phyloP scores from a whole-genome alignment of 495 filamentous ascomycete genomes.

The Poronia punctata region DNA sequence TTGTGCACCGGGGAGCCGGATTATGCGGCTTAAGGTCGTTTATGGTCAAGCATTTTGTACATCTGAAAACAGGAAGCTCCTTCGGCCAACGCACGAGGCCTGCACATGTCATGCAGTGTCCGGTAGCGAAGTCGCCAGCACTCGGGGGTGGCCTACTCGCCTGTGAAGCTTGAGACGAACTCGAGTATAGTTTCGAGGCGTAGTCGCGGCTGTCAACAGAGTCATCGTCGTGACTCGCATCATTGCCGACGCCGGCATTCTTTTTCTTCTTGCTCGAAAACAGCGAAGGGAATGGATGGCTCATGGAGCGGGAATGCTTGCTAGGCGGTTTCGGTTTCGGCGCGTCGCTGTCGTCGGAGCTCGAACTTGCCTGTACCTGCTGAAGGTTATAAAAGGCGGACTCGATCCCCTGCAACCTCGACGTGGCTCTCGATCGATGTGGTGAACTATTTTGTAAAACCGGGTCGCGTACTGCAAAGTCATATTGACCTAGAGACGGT shows the following conservation, averaged over 20 bases:
- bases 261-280: constrained; percentile 54
- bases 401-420: constrained; percentile 15
- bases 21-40: constrained; percentile 63
- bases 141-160: constrained; percentile 20
- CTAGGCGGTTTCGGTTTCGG: constrained; percentile 25
- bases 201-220: constrained; percentile 19
- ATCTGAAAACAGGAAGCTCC: constrained; percentile 67
- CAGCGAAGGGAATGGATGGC: constrained; percentile 64
- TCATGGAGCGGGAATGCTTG: constrained; percentile 62
- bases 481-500: constrained; percentile 22
- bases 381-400: constrained; percentile 6
- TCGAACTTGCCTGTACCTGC: constrained; percentile 29
- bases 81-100: constrained; percentile 79
- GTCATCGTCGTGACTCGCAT: constrained; percentile 21
- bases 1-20: constrained; percentile 10
- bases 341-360: constrained; percentile 35
- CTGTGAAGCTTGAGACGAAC: constrained; percentile 19
- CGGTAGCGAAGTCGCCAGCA: constrained; percentile 48
- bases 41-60: constrained; percentile 78
- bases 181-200: constrained; percentile 18
- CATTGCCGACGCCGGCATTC: constrained; percentile 13
- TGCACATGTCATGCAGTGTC: constrained; percentile 77
- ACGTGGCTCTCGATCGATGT: constrained; percentile 20
- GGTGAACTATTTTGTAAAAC: constrained; percentile 10
- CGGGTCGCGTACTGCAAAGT: constrained; percentile 19